Conservation (phyloP, 108 stramenopile species). For the Pseudonitzschia pungens region DNA sequence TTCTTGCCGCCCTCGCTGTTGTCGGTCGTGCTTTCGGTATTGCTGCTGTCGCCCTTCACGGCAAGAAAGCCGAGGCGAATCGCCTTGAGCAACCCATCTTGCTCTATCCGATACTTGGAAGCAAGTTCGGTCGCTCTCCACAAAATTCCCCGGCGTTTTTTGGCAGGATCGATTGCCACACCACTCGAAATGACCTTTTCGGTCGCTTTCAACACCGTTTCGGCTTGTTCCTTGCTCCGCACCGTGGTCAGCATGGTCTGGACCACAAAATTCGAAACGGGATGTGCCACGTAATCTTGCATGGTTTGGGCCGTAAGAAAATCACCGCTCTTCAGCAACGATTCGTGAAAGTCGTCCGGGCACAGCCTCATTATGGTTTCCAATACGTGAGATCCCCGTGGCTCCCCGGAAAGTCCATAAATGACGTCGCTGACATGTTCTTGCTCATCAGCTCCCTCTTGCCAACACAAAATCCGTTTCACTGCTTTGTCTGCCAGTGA, state of each 20-base stretch:
- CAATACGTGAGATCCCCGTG: slow-evolving; percentile 75
- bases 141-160: slow-evolving; percentile 59
- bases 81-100: slow-evolving; percentile 62
- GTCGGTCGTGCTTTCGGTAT: slow-evolving; percentile 7
- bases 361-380: slow-evolving; percentile 67
- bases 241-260: slow-evolving; percentile 63
- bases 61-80: slow-evolving; percentile 61
- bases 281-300: slow-evolving; percentile 72
- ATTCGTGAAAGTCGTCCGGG: slow-evolving; percentile 60
- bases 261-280: slow-evolving; percentile 84
- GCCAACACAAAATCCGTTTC: slow-evolving; percentile 71
- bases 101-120: slow-evolving; percentile 60
- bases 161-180: slow-evolving; percentile 43
- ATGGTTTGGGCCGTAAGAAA: slow-evolving; percentile 55
- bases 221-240: slow-evolving; percentile 60
- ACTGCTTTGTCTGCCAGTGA: slow-evolving; percentile 64
- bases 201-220: slow-evolving; percentile 54
- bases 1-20: slow-evolving; percentile 40
- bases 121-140: slow-evolving; percentile 82
- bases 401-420: slow-evolving; percentile 81
- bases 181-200: slow-evolving; percentile 63
- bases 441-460: slow-evolving; percentile 43
- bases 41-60: slow-evolving; percentile 7
- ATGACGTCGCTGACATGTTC: slow-evolving; percentile 65
- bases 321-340: slow-evolving; percentile 49